Evolutionary conservation across 2,329 filamentous ascomycete species (phyloP), one percentile per base, ranked within the genome.

Genomic region (Clathrospora elynae): DNA sequence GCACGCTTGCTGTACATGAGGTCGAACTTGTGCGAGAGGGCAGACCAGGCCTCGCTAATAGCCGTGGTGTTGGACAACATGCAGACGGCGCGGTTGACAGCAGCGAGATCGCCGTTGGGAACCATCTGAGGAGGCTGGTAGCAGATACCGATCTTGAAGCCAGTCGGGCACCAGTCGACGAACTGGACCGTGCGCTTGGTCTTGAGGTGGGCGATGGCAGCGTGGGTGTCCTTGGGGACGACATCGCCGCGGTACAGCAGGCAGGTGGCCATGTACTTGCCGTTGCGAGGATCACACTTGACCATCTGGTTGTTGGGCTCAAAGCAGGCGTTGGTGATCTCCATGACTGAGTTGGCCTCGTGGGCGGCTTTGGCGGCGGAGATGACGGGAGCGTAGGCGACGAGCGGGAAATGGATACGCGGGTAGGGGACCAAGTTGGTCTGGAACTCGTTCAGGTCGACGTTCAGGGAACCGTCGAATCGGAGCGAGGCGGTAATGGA

Each of bases 241-340:
- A 99, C 92, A 68, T 97, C 93, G 75, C 92, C 93, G 73, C 92
- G 92, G 84, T 99, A 99, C 73, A 99, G 80, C 77, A 99, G 77
- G 76, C 91, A 96, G 66, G 91, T 96, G 57, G 92, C 92, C 92
- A 99, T 99, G 84, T 99, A 99, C 83, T 99, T 99, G 77, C 92
- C 92, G 75, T 95, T 91, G 70, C 91, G 90, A 63, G 92, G 92
- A 74, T 99, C 93, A 72, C 92, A 99, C 83, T 96, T 96, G 74
- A 99, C 92, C 92, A 99, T 99, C 86, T 99, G 92, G 85, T 96
- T 96, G 85, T 96, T 88, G 65, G 92, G 90, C 84, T 99, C 92
- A 79, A 99, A 99, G 86, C 92, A 97, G 59, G 89, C 89, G 85
- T 92, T 95, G 75, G 90, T 95, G 80, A 97, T 96, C 81, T 97